phyloP scores from a whole-genome alignment of 2,329 filamentous ascomycete genomes.

The Rhexocercosporidium sp. region DNA sequence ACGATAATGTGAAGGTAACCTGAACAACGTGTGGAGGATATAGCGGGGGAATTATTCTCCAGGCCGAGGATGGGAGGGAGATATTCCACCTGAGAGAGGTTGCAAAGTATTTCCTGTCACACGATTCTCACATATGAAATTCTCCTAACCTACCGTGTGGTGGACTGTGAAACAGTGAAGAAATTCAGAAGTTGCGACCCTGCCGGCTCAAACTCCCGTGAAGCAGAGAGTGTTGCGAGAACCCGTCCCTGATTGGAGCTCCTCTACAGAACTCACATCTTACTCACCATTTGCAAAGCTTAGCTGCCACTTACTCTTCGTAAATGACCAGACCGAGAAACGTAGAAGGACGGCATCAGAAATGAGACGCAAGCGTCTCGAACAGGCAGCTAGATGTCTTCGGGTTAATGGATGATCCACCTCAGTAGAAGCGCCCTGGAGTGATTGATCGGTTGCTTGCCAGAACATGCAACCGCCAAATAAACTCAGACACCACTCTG shows the following conservation, averaged over 20 bases:
- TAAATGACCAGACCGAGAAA: neutral
- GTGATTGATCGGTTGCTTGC: neutral
- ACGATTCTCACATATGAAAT: neutral
- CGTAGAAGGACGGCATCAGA: neutral
- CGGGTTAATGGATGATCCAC: neutral
- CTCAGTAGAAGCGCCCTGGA: neutral
- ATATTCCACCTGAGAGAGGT: neutral
- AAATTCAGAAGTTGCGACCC: neutral
- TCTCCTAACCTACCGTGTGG: too few relatives aligned
- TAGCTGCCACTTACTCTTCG: neutral
- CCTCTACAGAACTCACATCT: neutral
- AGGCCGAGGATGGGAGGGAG: neutral
- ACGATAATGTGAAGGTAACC: neutral
- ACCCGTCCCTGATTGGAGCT: neutral
- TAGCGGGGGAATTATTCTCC: constrained; percentile 1
- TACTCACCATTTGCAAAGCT: neutral
- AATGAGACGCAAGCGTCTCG: neutral
- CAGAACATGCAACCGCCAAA: neutral
- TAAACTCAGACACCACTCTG: neutral
- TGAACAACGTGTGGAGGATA: neutral
- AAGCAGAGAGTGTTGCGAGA: neutral
- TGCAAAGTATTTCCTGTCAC: neutral
- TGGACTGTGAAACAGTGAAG: neutral
- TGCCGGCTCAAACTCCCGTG: neutral
- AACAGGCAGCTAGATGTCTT: neutral